These are phyloP conservation scores for Nymphaea colorata DNA, from an alignment of 164 flowering plant genomes.

Conservation along the genomic window DNA sequence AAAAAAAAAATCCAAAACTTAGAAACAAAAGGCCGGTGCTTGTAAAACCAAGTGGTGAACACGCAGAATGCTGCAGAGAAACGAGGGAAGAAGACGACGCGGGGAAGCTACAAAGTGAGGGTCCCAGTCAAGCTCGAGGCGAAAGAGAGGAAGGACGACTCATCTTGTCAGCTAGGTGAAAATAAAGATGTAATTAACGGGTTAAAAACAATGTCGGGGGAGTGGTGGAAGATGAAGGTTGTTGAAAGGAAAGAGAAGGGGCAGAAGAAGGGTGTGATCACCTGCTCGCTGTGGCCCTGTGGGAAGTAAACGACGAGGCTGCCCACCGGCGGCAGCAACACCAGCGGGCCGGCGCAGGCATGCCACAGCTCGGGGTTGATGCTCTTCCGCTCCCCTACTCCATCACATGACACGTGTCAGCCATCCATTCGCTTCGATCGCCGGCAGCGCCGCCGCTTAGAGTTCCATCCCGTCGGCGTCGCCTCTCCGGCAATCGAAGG, in stretches of 20 bases:
- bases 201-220: not conserved
- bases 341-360: conserved; percentile 88
- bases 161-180: too few species aligned
- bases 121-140: too few species aligned
- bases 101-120: too few species aligned
- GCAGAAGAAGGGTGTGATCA: conserved; percentile 4
- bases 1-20: too few species aligned
- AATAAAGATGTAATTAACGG: too few species aligned
- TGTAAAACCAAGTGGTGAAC: too few species aligned
- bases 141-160: not conserved
- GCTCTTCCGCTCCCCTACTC: conserved; percentile 53
- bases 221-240: not conserved
- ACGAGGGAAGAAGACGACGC: too few species aligned
- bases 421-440: conserved; percentile 2
- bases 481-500: not conserved
- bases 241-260: not conserved
- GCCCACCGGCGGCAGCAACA: conserved; percentile 70
- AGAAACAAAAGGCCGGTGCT: too few species aligned
- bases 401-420: conserved; percentile 15
- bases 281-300: conserved; percentile 95
- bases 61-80: too few species aligned
- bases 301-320: conserved; percentile 83
- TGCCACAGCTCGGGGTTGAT: conserved; percentile 93
- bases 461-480: not conserved
- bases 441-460: not conserved